These are phyloP conservation scores for Erysiphe pisi DNA, from an alignment of 2,329 filamentous ascomycete species.

Conservation along the genomic window DNA sequence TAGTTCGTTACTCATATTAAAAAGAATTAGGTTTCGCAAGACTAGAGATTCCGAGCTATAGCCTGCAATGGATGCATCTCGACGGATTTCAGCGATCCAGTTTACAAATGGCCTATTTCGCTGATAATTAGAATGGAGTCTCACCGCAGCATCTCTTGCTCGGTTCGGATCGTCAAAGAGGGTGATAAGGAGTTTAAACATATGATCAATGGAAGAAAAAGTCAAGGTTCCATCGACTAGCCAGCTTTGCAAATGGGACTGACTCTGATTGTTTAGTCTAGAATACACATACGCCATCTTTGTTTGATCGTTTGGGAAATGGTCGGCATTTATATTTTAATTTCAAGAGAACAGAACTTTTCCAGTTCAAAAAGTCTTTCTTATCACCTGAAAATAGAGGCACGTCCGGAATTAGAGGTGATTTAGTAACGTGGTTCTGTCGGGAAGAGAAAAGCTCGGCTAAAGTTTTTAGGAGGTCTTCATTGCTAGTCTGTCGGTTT, in stretches of 20 bases:
- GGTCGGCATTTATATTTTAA: background rate
- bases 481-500: too few species aligned
- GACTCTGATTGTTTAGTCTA: background rate
- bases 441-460: too few species aligned
- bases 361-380: constrained; percentile 18
- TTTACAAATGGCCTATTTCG: background rate
- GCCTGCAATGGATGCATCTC: background rate
- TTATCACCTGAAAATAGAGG: background rate
- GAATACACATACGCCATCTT: background rate
- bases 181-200: background rate
- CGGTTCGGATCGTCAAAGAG: background rate
- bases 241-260: background rate
- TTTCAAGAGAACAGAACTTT: background rate
- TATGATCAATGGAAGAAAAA: background rate
- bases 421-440: too few species aligned
- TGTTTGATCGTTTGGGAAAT: background rate
- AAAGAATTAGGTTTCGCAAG: background rate
- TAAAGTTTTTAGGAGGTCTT: too few species aligned
- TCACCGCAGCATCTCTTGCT: background rate
- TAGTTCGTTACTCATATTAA: background rate
- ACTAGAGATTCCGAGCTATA: background rate
- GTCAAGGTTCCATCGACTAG: background rate
- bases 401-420: background rate
- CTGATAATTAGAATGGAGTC: background rate
- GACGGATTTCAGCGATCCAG: background rate